Conservation (phyloP, 768 basidiomycete species). For the Boletus rex-veris region DNA sequence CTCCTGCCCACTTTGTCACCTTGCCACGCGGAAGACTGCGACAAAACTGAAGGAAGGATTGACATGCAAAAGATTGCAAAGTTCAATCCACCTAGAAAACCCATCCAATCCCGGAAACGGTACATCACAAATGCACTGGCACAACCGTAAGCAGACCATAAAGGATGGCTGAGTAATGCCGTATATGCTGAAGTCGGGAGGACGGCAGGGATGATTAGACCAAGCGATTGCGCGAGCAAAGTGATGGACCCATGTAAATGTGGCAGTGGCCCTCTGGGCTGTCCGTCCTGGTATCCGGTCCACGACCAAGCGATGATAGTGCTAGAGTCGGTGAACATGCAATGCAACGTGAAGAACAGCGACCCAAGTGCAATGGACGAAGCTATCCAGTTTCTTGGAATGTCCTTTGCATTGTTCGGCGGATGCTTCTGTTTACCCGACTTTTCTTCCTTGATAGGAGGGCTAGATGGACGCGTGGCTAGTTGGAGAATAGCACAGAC, state of each 20-base stretch:
- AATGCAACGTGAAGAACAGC: slow-evolving; percentile 69
- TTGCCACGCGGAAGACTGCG: slow-evolving; percentile 39
- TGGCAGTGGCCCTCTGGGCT: slow-evolving; percentile 66
- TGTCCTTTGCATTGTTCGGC: slow-evolving; percentile 5
- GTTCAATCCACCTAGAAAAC: slow-evolving; percentile 65
- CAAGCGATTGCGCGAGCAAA: slow-evolving; percentile 57
- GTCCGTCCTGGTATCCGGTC: slow-evolving; percentile 73
- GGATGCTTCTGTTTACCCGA: not conserved
- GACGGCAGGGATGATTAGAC: slow-evolving; percentile 43
- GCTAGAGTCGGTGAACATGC: slow-evolving; percentile 68
- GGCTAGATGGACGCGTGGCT: slow-evolving; percentile 38
- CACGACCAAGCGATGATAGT: slow-evolving; percentile 85
- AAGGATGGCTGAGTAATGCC: slow-evolving; percentile 40
- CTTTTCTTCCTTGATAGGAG: slow-evolving; percentile 2
- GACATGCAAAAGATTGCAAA: slow-evolving; percentile 64
- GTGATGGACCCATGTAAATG: slow-evolving; percentile 70
- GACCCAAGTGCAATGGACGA: slow-evolving; percentile 60
- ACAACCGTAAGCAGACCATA: slow-evolving; percentile 56
- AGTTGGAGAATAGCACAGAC: slow-evolving; percentile 56
- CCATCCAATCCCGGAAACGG: slow-evolving; percentile 58
- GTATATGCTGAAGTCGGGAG: slow-evolving; percentile 19
- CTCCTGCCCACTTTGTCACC: slow-evolving; percentile 43
- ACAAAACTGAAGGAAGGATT: slow-evolving; percentile 52
- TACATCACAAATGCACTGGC: slow-evolving; percentile 55
- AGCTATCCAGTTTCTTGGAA: slow-evolving; percentile 33